Percentiles rank a stretch among this genome's conserved stretches.
Conservation (phyloP, 1,139 yeast genomes). For the Nakaseomyces kungkrabaensis region DNA sequence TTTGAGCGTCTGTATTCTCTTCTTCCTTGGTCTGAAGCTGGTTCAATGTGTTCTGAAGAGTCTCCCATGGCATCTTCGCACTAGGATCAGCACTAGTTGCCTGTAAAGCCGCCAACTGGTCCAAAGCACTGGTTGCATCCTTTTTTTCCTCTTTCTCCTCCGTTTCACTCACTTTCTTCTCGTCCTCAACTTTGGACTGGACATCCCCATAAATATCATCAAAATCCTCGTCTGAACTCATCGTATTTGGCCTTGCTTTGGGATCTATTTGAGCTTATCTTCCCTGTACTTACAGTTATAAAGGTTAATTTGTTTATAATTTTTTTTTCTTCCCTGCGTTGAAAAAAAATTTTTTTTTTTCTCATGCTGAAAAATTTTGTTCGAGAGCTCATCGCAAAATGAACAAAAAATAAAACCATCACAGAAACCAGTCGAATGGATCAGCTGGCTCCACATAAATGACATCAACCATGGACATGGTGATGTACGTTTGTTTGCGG, state of each 20-base stretch:
- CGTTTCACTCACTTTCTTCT: constrained; percentile 5
- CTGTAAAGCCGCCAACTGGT: constrained; percentile 29
- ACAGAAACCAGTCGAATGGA: too few species aligned
- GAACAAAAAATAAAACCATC: too few species aligned
- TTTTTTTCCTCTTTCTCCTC: constrained; percentile 8
- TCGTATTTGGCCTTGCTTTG: constrained; percentile 14
- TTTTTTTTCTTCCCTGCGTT: not conserved
- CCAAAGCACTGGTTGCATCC: constrained; percentile 20
- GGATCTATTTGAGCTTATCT: not conserved
- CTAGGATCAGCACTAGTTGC: constrained; percentile 14
- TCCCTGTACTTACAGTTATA: not conserved
- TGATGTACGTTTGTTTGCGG: too few species aligned
- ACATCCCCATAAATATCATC: constrained; percentile 56
- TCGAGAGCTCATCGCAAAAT: too few species aligned
- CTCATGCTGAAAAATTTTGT: too few species aligned
- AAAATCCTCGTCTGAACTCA: constrained; percentile 66
- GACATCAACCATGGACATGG: too few species aligned
- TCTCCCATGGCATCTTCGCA: constrained; percentile 4
- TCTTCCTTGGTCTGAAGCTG: constrained; percentile 2
- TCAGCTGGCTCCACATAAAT: too few species aligned
- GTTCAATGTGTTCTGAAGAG: constrained; percentile 7
- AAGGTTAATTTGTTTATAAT: too few species aligned
- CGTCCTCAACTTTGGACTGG: constrained; percentile 5
- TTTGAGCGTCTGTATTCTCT: not conserved
- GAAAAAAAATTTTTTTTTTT: not conserved